Percentiles rank a stretch among this genome's conserved stretches.
phyloP scores from a whole-genome alignment of 306 rosid genomes.

The Carpinus fangiana region DNA sequence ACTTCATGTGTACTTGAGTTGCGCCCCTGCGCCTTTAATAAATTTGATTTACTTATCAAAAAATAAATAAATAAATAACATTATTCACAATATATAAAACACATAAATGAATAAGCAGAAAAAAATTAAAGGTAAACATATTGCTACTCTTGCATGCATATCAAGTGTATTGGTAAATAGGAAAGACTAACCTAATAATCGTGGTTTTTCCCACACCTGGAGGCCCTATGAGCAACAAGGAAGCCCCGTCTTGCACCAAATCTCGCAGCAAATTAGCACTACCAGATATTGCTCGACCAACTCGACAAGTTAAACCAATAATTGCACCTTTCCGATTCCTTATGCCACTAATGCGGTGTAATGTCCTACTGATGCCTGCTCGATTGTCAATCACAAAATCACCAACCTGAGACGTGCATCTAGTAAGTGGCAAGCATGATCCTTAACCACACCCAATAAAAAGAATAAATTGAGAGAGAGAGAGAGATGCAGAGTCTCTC shows the following conservation, averaged over 20 bases:
- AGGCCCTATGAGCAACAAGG: conserved; percentile 93
- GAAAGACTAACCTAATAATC: conserved; percentile 67
- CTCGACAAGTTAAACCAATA: conserved; percentile 95
- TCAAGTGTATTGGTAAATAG: conserved; percentile 17
- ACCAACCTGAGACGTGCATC: conserved; percentile 66
- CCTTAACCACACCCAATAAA: conserved; percentile 7
- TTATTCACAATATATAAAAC: neutral
- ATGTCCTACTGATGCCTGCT: conserved; percentile 95
- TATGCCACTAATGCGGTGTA: conserved; percentile 92
- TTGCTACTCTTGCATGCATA: conserved; percentile 2
- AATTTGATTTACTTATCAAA: too few relatives aligned
- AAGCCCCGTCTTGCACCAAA: conserved; percentile 87
- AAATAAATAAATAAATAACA: neutral
- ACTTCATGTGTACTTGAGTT: too few relatives aligned
- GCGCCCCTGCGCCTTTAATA: too few relatives aligned
- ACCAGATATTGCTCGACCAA: conserved; percentile 88
- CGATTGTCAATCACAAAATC: conserved; percentile 87
- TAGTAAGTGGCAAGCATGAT: conserved; percentile 27
- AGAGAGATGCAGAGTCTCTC: neutral
- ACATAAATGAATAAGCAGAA: too few relatives aligned
- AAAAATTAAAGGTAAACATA: neutral
- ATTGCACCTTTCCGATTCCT: conserved; percentile 86
- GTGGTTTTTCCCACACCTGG: conserved; percentile 99
- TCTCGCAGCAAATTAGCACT: conserved; percentile 79
- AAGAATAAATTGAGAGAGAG: neutral